phyloP scores from a whole-genome alignment of 176 grass and related monocot genomes.

The Triticum timopheevii region DNA sequence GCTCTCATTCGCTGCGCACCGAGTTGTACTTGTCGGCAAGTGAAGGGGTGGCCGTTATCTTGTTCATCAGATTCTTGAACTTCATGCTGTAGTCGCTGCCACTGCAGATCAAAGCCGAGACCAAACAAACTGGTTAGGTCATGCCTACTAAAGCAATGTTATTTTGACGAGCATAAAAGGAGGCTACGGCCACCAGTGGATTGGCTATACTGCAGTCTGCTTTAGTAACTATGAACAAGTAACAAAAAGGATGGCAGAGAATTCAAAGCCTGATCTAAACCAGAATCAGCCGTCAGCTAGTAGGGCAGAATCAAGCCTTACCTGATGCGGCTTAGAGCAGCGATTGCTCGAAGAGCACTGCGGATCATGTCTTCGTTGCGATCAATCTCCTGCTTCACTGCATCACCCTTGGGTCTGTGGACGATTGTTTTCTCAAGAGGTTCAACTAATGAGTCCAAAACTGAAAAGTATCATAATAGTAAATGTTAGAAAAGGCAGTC shows the following conservation, averaged over 20 bases:
- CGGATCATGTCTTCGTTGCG: conserved; percentile 99
- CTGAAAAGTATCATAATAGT: conserved; percentile 42
- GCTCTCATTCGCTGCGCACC: conserved; percentile 71
- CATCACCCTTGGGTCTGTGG: conserved; percentile 92
- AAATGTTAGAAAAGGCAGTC: conserved; percentile 13
- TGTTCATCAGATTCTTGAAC: conserved; percentile 95
- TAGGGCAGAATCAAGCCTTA: conserved; percentile 16
- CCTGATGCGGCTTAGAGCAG: conserved; percentile 85
- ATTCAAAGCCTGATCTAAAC: neutral
- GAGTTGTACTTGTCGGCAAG: conserved; percentile 90
- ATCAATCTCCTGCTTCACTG: conserved; percentile 96
- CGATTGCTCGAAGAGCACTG: conserved; percentile 85
- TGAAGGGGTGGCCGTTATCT: conserved; percentile 50
- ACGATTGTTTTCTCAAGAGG: conserved; percentile 88
- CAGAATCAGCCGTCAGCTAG: neutral
- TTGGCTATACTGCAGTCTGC: neutral
- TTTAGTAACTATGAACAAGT: neutral
- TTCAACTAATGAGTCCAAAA: conserved; percentile 90
- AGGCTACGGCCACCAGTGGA: neutral
- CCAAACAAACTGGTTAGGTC: neutral
- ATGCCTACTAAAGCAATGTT: neutral
- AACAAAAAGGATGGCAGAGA: neutral
- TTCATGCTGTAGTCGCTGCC: conserved; percentile 83
- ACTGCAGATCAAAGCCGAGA: conserved; percentile 46
- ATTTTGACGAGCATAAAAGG: neutral